Percentiles rank a stretch among this genome's conserved stretches.
Conservation (phyloP, 257 asterid species). For the Thymus mandschuricus region DNA sequence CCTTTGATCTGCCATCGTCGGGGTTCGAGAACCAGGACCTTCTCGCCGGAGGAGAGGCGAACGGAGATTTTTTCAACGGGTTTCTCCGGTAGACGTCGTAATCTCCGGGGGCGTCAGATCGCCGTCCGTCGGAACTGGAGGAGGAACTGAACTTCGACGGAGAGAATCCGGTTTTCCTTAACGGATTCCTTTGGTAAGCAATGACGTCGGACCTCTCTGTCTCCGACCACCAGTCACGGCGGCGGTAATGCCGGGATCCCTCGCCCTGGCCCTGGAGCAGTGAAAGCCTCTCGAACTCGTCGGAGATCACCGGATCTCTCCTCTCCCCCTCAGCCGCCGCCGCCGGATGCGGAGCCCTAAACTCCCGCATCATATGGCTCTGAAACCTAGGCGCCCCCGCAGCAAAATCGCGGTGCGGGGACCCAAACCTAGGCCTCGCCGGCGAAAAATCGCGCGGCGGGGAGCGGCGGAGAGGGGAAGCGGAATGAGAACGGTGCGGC, state of each 20-base stretch:
- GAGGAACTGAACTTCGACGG: not conserved
- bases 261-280: slow-evolving; percentile 1
- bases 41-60: too few relatives aligned
- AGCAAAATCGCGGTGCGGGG: slow-evolving; percentile 23
- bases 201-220: slow-evolving; percentile 27
- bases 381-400: not conserved
- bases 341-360: not conserved
- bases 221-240: slow-evolving; percentile 29
- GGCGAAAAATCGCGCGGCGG: slow-evolving; percentile 11
- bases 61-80: not conserved
- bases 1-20: too few relatives aligned
- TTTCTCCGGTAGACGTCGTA: not conserved
- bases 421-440: not conserved
- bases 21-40: too few relatives aligned
- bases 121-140: not conserved
- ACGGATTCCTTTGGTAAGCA: slow-evolving; percentile 26
- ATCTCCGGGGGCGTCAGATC: not conserved
- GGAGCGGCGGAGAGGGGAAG: slow-evolving; percentile 40
- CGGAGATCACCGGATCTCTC: not conserved
- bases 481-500: slow-evolving; percentile 22
- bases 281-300: slow-evolving; percentile 19
- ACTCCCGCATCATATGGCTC: not conserved
- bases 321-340: not conserved
- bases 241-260: not conserved
- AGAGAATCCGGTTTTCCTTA: slow-evolving; percentile 13